Conservation (phyloP, 1,284 basidiomycete genomes). For the Puccinia coronata region DNA sequence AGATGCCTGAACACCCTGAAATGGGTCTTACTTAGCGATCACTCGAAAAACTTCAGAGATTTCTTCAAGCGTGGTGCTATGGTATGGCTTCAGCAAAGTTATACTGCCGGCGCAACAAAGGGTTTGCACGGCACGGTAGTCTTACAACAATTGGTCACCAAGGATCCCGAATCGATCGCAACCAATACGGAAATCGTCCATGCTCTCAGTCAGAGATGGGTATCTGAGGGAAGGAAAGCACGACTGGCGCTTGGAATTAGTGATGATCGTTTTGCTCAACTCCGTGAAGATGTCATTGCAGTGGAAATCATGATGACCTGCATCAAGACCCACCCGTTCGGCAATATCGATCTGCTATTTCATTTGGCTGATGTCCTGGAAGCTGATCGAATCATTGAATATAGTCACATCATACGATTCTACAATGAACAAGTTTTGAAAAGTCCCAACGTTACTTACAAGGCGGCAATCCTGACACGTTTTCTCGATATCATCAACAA, state of each 20-base stretch:
- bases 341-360: constrained; percentile 83
- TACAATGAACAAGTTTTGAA: constrained; percentile 80
- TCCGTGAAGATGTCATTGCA: constrained; percentile 70
- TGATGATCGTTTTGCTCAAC: constrained; percentile 60
- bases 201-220: constrained; percentile 48
- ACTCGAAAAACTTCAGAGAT: constrained; percentile 54
- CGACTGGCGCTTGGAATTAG: constrained; percentile 61
- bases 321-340: constrained; percentile 66
- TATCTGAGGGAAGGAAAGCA: constrained; percentile 50
- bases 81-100: constrained; percentile 48
- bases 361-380: constrained; percentile 83
- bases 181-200: constrained; percentile 34
- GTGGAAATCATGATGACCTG: constrained; percentile 72
- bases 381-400: constrained; percentile 77
- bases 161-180: constrained; percentile 42
- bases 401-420: constrained; percentile 79
- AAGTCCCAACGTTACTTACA: constrained; percentile 66
- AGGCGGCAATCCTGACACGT: constrained; percentile 77
- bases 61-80: constrained; percentile 47
- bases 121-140: constrained; percentile 47
- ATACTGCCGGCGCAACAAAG: neutral
- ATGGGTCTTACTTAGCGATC: constrained; percentile 54
- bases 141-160: constrained; percentile 38
- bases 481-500: constrained; percentile 84
- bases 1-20: constrained; percentile 53